Evolutionary conservation across 1,284 basidiomycete genomes (phyloP).

Genomic region (Peniophora sp.): DNA sequence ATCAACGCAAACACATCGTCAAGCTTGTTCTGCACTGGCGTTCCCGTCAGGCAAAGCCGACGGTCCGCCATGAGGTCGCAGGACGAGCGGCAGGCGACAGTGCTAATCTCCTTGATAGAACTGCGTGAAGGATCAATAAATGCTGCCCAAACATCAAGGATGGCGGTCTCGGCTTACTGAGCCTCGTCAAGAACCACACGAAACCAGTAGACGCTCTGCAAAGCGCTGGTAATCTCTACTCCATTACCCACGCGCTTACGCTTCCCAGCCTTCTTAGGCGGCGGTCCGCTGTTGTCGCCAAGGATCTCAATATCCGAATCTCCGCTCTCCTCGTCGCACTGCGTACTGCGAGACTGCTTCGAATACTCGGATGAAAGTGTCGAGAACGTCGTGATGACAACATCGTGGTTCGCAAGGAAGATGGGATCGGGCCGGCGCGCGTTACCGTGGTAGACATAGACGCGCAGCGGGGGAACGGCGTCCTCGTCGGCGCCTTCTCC

Average conservation of each 20-base stretch:
- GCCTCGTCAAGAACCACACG: slow-evolving; percentile 97
- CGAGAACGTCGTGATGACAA: slow-evolving; percentile 96
- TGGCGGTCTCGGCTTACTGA: slow-evolving; percentile 57
- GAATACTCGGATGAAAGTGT: slow-evolving; percentile 94
- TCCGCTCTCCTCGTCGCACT: slow-evolving; percentile 51
- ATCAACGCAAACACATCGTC: slow-evolving; percentile 97
- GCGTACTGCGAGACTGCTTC: slow-evolving; percentile 69
- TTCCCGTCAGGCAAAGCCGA: slow-evolving; percentile 91
- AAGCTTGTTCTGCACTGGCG: slow-evolving; percentile 97
- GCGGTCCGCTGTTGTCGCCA: slow-evolving; percentile 41
- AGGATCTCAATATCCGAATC: slow-evolving; percentile 64
- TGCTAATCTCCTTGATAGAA: slow-evolving; percentile 93
- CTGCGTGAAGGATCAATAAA: slow-evolving; percentile 31
- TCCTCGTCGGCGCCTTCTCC: slow-evolving; percentile 17
- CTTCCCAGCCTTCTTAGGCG: slow-evolving; percentile 43
- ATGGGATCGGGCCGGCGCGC: slow-evolving; percentile 78
- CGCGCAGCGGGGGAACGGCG: slow-evolving; percentile 36
- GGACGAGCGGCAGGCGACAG: slow-evolving; percentile 89
- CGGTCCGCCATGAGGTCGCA: slow-evolving; percentile 94
- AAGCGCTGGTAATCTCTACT: slow-evolving; percentile 70
- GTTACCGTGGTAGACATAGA: slow-evolving; percentile 97
- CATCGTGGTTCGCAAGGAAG: slow-evolving; percentile 89
- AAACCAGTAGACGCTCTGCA: slow-evolving; percentile 97
- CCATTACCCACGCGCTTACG: slow-evolving; percentile 23
- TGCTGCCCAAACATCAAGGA: background rate